A percentile compares a stretch with the other conserved stretches of the same genome.
Evolutionary conservation across 2,329 filamentous ascomycete species (phyloP).

Genomic region (Neonectria neomacrospora): DNA sequence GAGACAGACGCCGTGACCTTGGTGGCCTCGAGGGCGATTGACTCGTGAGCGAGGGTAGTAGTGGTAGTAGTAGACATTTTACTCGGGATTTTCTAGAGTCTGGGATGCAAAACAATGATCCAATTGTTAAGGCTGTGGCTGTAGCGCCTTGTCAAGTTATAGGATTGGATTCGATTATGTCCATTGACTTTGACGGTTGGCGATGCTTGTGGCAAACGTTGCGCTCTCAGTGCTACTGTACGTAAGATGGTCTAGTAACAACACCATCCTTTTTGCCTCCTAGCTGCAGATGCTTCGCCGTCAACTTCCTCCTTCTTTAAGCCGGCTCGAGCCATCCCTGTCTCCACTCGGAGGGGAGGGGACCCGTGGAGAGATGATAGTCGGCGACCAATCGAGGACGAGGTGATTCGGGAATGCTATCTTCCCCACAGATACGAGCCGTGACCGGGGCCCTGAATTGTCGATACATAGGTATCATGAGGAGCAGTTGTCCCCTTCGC

Average conservation of each 20-base stretch:
- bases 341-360: constrained; percentile 8
- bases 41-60: neutral
- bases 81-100: neutral
- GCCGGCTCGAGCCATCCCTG: constrained; percentile 16
- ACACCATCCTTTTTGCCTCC: neutral
- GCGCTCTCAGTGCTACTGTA: neutral
- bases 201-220: neutral
- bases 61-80: neutral
- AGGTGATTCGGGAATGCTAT: constrained; percentile 18
- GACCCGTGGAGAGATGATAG: constrained; percentile 15
- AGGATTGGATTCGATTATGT: neutral
- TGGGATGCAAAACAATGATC: neutral
- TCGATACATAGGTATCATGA: constrained; percentile 24
- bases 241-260: neutral
- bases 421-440: constrained; percentile 4
- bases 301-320: constrained; percentile 21
- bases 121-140: neutral
- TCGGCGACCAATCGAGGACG: constrained; percentile 15
- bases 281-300: constrained; percentile 1
- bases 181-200: neutral
- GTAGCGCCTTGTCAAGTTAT: neutral
- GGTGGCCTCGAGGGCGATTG: neutral
- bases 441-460: neutral
- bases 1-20: neutral
- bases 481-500: constrained; percentile 17